Percentiles rank a stretch among this genome's conserved stretches.
phyloP scores from a whole-genome alignment of 225 moss, liverwort and hornwort species.

The Neckera pumila region DNA sequence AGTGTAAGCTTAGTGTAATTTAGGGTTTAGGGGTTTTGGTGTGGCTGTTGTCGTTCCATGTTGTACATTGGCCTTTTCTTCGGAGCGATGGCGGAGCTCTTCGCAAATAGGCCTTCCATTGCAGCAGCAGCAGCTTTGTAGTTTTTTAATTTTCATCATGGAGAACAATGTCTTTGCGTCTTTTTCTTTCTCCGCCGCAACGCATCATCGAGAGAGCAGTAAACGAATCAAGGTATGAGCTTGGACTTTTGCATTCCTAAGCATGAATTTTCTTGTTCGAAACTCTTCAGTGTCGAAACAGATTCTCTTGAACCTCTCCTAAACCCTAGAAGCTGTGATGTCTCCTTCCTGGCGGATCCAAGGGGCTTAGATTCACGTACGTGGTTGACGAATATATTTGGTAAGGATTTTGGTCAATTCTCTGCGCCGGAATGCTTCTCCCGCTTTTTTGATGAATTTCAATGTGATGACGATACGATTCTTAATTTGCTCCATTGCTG shows the following conservation, averaged over 20 bases:
- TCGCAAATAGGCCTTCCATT: not conserved
- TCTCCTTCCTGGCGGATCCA: not conserved
- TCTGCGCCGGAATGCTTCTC: not conserved
- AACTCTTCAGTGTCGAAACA: not conserved
- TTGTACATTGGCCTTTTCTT: not conserved
- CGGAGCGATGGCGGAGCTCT: not conserved
- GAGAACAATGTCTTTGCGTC: constrained; percentile 36
- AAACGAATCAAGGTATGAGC: not conserved
- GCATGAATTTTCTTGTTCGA: not conserved
- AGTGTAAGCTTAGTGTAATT: not conserved
- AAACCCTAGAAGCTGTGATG: not conserved
- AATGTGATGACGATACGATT: not conserved
- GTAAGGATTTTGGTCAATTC: not conserved
- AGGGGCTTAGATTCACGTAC: no score
- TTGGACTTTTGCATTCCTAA: not conserved
- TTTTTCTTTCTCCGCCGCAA: constrained; percentile 18
- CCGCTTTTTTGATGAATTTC: not conserved
- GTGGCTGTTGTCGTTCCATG: not conserved
- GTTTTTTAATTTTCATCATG: not conserved
- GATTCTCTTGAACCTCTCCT: not conserved
- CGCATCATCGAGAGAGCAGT: not conserved
- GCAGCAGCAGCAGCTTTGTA: not conserved
- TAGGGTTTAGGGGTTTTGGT: not conserved
- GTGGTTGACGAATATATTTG: not conserved
- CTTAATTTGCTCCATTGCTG: not conserved